Base-by-base conservation (phyloP, 1,139 yeast genomes). In the Debaryomyces subglobosus region DNA sequence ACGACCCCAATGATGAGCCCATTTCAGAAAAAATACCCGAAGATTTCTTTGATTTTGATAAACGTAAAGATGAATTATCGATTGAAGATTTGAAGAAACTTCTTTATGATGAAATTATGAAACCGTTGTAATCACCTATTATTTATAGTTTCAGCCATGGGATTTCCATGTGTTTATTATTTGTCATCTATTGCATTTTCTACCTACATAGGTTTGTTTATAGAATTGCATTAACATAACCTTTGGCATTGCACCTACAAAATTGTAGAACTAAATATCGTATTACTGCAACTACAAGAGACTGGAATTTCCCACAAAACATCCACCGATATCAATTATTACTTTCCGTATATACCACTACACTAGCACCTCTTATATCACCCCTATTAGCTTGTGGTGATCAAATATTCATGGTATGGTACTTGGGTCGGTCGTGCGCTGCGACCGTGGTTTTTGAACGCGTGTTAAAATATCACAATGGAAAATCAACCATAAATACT, bases 1-100 rank as follows among this genome's bases (percentile, higher is more conserved):
- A 86, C 59, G 91, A 86, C 61, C 86, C 88, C 20, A 75, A 75
- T 35, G 91, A 86, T 62, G 92, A 86, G 60, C 92, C 92, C 0
- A 78, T 71, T 24, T 84, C 87, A 15, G 79, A 75, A 41, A 72
- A 78, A 53, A 68, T 80, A 30, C 83, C 84, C 1, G 78, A 75
- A 42, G 84, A 80, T 56, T 83, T 83, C 59, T 85, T 86, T 67
- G 84, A 81, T 56, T 79, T 84, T 53, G 89, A 85, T 59, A 77
- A 77, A 52, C 74, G 68, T 41, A 80, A 80, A 61, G 81, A 80
- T 60, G 74, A 80, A 55, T 63, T 81, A 48, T 64, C 75, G 13
- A 63, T 79, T 20, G 62, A 65, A 35, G 83, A 80, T 49, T 66
- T 72, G 59, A 85, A 84, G 54, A 69, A 65, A 48, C 70, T 82